Evolutionary conservation across 139 green algal genomes (phyloP).

Genomic region (Coccomyxa sp.): DNA sequence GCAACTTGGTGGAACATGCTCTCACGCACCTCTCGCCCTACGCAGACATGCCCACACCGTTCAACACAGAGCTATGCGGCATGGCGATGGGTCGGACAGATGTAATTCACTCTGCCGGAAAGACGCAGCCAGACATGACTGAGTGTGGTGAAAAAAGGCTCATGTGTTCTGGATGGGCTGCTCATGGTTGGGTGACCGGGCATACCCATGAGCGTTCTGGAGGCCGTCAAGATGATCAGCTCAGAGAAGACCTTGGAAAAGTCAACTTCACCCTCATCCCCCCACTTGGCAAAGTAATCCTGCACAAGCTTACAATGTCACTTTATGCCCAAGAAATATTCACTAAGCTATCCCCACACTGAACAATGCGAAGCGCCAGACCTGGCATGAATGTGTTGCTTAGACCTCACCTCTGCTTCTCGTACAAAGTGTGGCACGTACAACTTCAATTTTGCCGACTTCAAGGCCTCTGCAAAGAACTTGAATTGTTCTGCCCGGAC

Average conservation of each 20-base stretch:
- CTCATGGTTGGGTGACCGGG: background rate
- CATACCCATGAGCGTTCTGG: constrained; percentile 80
- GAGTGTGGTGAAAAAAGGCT: background rate
- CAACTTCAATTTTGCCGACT: constrained; percentile 72
- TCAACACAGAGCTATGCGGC: too few relatives aligned
- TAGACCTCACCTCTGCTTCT: constrained; percentile 41
- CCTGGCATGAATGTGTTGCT: too few relatives aligned
- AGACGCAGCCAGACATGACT: too few relatives aligned
- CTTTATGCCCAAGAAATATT: background rate
- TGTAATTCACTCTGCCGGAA: background rate
- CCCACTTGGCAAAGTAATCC: constrained; percentile 90
- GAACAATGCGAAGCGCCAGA: too few relatives aligned
- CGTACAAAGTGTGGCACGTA: constrained; percentile 89
- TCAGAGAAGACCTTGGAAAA: constrained; percentile 82
- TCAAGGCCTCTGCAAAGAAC: constrained; percentile 93
- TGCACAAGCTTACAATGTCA: constrained; percentile 23
- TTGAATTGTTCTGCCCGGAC: constrained; percentile 91
- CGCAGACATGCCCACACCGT: background rate
- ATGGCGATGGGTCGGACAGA: background rate
- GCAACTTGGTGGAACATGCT: constrained; percentile 82
- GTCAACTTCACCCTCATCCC: constrained; percentile 80
- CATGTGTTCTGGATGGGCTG: background rate
- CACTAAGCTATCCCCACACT: too few relatives aligned
- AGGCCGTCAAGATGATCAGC: constrained; percentile 93
- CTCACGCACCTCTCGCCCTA: constrained; percentile 92